Evolutionary conservation across 2,329 filamentous ascomycete species (phyloP), one percentile per base, ranked within the genome.

Genomic region (Lasiodiplodia sp.): DNA sequence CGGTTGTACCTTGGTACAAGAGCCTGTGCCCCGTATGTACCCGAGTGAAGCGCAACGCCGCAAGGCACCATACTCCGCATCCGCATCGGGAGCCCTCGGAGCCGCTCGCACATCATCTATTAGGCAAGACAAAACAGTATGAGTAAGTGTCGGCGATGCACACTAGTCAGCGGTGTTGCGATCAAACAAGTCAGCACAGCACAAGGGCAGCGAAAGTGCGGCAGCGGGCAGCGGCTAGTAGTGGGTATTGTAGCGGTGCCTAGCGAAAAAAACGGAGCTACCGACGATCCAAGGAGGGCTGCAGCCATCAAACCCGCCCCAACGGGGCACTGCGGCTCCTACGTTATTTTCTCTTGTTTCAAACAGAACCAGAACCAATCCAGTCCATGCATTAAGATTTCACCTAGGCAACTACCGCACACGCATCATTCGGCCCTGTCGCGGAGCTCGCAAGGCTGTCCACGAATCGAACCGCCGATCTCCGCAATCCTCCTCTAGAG

Each of bases 41-140:
- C 56, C 56, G 56, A 58, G 5, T 10, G 34, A 7, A 23, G 34
- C 14, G n/a, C 37, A 12, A 18, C 40, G 40, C 16, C 40, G 18
- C 12, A 28, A 56, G 53, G 25, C 31, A 56, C n/a, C 53, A n/a
- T 8, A 5, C 34, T 40, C 34, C 55, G 56, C 56, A 44, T 60
- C 56, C 56, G 56, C 56, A 47, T 47, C 56, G 56, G 56, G 40
- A 28, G 23, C n/a, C 21, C 18, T 60, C 56, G 56, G 56, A 60
- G 56, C 56, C 56, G 56, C 56, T 44, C 40, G 56, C 56, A 60
- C 37, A 57, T 57, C 34, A 25, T 28, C 38, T 18, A 12, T 37
- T n/a, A 25, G 37, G 16, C 11, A n/a, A 8, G 56, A 18, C 10
- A 60, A 18, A 23, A 21, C 37, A 40, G 28, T 28, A 53, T 28